phyloP scores from a whole-genome alignment of 2,329 filamentous ascomycete species.

The Colletotrichum chrysophilum region DNA sequence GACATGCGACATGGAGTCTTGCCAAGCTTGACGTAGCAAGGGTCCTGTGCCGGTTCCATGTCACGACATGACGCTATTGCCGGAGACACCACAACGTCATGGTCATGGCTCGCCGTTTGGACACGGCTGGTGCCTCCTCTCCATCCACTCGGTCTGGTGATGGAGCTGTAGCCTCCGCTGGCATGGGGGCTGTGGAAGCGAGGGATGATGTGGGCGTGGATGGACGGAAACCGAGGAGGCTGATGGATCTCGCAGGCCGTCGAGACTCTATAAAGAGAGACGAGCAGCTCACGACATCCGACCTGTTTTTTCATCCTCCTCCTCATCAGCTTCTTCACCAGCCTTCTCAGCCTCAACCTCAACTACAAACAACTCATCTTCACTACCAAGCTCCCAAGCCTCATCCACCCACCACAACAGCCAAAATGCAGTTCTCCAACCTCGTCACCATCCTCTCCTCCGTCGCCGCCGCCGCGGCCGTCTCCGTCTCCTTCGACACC shows the following conservation, averaged over 20 bases:
- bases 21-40: neutral
- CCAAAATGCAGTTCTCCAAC: constrained; percentile 50
- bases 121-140: neutral
- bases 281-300: neutral
- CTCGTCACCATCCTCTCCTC: constrained; percentile 44
- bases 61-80: constrained; percentile 49
- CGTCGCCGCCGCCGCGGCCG: constrained; percentile 40
- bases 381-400: neutral
- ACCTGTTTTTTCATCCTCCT: neutral
- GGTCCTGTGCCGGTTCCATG: constrained; percentile 1
- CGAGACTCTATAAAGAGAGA: constrained; percentile 7
- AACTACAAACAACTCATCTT: neutral
- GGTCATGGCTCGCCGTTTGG: constrained; percentile 38
- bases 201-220: neutral
- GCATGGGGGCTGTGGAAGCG: neutral
- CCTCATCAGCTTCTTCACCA: constrained; percentile 13
- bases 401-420: constrained; percentile 23
- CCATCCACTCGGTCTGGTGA: constrained; percentile 10
- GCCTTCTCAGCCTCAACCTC: neutral
- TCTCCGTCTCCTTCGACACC: constrained; percentile 70
- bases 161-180: neutral
- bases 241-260: neutral
- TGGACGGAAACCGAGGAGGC: neutral
- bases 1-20: constrained; percentile 4
- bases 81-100: constrained; percentile 68